These are phyloP conservation scores for Fusarium napiforme DNA, from an alignment of 2,329 filamentous ascomycete species.

Conservation along the genomic window DNA sequence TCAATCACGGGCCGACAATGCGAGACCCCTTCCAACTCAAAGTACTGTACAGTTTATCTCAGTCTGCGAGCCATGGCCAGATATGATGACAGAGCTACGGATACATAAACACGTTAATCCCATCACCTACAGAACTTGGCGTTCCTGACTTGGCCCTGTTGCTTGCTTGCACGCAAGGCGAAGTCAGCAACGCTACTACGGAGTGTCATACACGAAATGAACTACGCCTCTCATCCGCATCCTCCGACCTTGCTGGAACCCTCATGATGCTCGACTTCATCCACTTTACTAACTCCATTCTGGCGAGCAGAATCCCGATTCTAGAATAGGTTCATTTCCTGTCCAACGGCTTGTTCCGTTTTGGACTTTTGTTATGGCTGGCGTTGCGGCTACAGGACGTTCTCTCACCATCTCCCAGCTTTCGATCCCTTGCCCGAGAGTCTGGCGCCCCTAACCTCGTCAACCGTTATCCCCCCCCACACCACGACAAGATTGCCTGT, in stretches of 20 bases:
- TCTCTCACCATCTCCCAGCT: slow-evolving; percentile 21
- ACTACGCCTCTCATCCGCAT: slow-evolving; percentile 28
- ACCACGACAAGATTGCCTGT: slow-evolving; percentile 44
- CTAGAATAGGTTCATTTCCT: slow-evolving; percentile 30
- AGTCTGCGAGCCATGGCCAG: neutral
- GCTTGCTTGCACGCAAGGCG: neutral
- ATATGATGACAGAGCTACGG: neutral
- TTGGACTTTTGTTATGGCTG: slow-evolving; percentile 21
- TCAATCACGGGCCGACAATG: slow-evolving; percentile 18
- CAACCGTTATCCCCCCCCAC: slow-evolving; percentile 39
- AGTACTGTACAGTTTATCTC: neutral
- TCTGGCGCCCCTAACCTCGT: slow-evolving; percentile 32
- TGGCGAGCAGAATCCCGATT: slow-evolving; percentile 25
- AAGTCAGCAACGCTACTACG: slow-evolving; percentile 3
- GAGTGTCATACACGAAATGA: neutral
- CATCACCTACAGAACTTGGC: neutral
- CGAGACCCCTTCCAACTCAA: slow-evolving; percentile 21
- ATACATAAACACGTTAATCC: neutral
- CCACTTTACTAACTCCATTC: slow-evolving; percentile 27
- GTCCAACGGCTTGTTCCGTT: slow-evolving; percentile 26
- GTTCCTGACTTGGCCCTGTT: neutral
- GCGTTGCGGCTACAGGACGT: neutral
- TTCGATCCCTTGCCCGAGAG: slow-evolving; percentile 32
- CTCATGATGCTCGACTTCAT: slow-evolving; percentile 23
- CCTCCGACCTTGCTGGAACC: slow-evolving; percentile 11